These are phyloP conservation scores for Paramecium caudatum DNA, from an alignment of 73 alveolate genomes.

Conservation along the genomic window DNA sequence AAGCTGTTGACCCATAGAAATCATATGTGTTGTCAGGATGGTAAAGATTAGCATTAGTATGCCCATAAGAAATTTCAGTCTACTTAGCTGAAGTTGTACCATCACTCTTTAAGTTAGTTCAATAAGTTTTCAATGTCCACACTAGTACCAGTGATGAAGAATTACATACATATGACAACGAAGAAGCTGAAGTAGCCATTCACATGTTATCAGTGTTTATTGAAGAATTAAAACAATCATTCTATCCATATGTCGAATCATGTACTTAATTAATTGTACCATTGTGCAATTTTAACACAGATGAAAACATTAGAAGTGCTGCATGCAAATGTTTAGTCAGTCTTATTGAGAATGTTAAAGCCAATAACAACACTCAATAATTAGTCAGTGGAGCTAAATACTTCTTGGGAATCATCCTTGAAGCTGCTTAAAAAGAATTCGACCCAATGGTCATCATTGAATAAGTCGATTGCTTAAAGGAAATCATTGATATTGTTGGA, in stretches of 20 bases:
- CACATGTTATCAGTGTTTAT: conserved; percentile 90
- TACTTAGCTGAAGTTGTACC: conserved; percentile 86
- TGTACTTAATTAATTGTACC: conserved; percentile 83
- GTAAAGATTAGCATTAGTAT: conserved; percentile 88
- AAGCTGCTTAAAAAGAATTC: conserved; percentile 82
- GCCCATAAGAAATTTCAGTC: conserved; percentile 84
- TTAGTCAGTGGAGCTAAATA: conserved; percentile 67
- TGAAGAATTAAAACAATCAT: conserved; percentile 86
- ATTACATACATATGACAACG: conserved; percentile 87
- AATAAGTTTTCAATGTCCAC: conserved; percentile 80
- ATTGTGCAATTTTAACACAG: conserved; percentile 81
- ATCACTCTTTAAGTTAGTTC: conserved; percentile 84
- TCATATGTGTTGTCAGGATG: conserved; percentile 91
- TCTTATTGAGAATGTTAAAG: conserved; percentile 82
- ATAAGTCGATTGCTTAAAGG: conserved; percentile 83
- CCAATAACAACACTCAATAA: conserved; percentile 73
- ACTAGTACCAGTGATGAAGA: conserved; percentile 80
- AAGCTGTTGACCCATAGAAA: conserved; percentile 85
- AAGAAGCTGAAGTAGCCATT: conserved; percentile 92
- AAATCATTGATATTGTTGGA: conserved; percentile 75
- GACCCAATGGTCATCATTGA: conserved; percentile 85
- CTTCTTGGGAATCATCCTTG: conserved; percentile 78
- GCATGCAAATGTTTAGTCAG: conserved; percentile 87
- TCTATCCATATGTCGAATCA: conserved; percentile 86
- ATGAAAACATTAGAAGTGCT: conserved; percentile 87